A percentile compares a stretch with the other conserved stretches of the same genome.
phyloP scores from a whole-genome alignment of 805 yeast genomes.

The Metschnikowia koreensis region DNA sequence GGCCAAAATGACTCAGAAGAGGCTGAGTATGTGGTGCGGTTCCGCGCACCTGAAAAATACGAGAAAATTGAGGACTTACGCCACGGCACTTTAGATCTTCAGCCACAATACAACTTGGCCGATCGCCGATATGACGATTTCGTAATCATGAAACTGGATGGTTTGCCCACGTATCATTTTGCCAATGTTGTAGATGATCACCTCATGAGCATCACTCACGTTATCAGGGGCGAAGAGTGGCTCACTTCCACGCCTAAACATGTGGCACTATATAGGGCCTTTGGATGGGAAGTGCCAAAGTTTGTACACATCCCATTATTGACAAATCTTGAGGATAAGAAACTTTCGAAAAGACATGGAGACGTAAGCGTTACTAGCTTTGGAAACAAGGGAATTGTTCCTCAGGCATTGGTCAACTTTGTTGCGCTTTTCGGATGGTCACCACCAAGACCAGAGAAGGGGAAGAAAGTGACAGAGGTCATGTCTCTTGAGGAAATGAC shows the following conservation, averaged over 20 bases:
- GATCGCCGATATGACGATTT: slow-evolving; percentile 89
- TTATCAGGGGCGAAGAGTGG: slow-evolving; percentile 98
- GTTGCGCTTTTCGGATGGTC: slow-evolving; percentile 95
- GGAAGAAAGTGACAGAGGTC: slow-evolving; percentile 51
- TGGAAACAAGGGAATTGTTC: slow-evolving; percentile 62
- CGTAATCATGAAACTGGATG: slow-evolving; percentile 87
- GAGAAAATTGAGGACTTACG: slow-evolving; percentile 68
- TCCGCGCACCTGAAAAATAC: slow-evolving; percentile 71
- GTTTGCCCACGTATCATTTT: slow-evolving; percentile 92
- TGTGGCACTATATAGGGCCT: slow-evolving; percentile 77
- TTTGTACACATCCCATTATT: slow-evolving; percentile 89
- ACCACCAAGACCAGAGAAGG: slow-evolving; percentile 56
- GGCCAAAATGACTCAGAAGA: slow-evolving; percentile 22
- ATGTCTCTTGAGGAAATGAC: slow-evolving; percentile 52
- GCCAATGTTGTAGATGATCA: slow-evolving; percentile 97
- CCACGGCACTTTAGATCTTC: slow-evolving; percentile 74
- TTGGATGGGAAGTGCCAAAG: slow-evolving; percentile 80
- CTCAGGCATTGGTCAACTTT: slow-evolving; percentile 86
- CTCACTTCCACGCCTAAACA: slow-evolving; percentile 94
- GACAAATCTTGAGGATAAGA: slow-evolving; percentile 69
- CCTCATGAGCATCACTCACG: slow-evolving; percentile 89
- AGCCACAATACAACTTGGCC: slow-evolving; percentile 68
- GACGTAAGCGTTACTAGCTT: slow-evolving; percentile 69
- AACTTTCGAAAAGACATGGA: slow-evolving; percentile 82
- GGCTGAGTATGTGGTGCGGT: slow-evolving; percentile 57